These are phyloP conservation scores for Aureobasidium sp. DNA, from an alignment of 2,329 filamentous ascomycete species.

Conservation along the genomic window DNA sequence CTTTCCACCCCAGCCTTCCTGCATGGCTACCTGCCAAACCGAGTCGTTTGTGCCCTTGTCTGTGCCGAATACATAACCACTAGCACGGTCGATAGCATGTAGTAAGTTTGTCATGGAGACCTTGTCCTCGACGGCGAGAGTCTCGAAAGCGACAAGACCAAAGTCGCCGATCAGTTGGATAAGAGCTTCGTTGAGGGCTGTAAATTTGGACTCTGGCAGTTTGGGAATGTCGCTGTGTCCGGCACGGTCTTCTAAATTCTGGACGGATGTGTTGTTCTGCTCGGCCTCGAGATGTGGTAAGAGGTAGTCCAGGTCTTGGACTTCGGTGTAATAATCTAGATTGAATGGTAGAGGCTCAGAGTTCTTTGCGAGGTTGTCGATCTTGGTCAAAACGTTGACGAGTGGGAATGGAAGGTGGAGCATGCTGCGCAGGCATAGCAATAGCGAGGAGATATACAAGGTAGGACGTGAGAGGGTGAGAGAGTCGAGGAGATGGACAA, in stretches of 20 bases:
- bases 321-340: conserved; percentile 94
- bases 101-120: conserved; percentile 92
- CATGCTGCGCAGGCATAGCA: conserved; percentile 92
- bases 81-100: conserved; percentile 81
- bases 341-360: conserved; percentile 90
- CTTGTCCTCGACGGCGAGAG: conserved; percentile 92
- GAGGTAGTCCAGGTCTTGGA: conserved; percentile 83
- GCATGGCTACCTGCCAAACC: conserved; percentile 95
- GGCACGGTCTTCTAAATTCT: conserved; percentile 36
- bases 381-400: conserved; percentile 93
- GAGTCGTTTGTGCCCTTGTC: conserved; percentile 84
- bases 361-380: conserved; percentile 71
- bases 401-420: conserved; percentile 96
- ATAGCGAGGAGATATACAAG: conserved; percentile 87
- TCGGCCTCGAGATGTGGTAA: conserved; percentile 75
- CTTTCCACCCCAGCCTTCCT: conserved; percentile 54
- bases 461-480: conserved; percentile 90
- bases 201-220: conserved; percentile 57
- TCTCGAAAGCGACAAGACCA: conserved; percentile 83
- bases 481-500: conserved; percentile 87
- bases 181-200: conserved; percentile 77
- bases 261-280: conserved; percentile 44
- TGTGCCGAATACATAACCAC: conserved; percentile 81
- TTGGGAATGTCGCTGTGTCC: conserved; percentile 31
- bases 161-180: conserved; percentile 84